Base-by-base conservation (phyloP, 257 asterid species). In the Penstemon eatonii region DNA sequence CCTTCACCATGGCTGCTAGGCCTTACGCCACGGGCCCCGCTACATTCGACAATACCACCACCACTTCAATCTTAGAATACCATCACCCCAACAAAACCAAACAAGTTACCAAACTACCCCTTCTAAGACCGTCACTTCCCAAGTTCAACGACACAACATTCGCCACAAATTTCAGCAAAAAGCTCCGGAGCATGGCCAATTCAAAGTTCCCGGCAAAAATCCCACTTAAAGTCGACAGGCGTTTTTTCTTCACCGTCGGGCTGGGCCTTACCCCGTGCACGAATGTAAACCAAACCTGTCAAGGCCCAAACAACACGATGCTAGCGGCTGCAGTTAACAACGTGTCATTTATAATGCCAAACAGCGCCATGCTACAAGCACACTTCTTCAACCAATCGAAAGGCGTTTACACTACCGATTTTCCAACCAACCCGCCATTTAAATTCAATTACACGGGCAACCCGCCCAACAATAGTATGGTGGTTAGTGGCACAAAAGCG, bases 221-320 rank as follows among this genome's bases (percentile, higher is more conserved):
- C 3, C 87, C 92, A 2, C 73, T 50, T 19, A 73, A 19, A 15
- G 82, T 85, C 15, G 85, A 82, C 53, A 66, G 75, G 38, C 73
- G 56, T 1, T 87, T 87, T 50, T 75, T 85, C 75, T 87, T 87
- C 78, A 85, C 95, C 0, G 84, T 85, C 9, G 92, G 95, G 55
- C 65, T 85, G n/a, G 92, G 95, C 56, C 52, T 81, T 60, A 77
- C 2, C 66, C 78, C 79, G 3, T 87, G 91, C 61, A 15, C 79
- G 3, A 67, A 56, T 18, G 40, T 78, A 12, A 87, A 78, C 54
- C 71, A 72, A 7, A 73, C 78, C 12, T 87, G 95, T 45, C 85
- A 75, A 53, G 95, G 92, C 45, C 90, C 95, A 15, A 88, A 85
- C 64, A 79, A 81, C 56, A 75, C 90, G 0, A 85, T 66, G 81